These are phyloP conservation scores for Trametes pubescens DNA, from an alignment of 1,284 basidiomycete species.

Conservation along the genomic window DNA sequence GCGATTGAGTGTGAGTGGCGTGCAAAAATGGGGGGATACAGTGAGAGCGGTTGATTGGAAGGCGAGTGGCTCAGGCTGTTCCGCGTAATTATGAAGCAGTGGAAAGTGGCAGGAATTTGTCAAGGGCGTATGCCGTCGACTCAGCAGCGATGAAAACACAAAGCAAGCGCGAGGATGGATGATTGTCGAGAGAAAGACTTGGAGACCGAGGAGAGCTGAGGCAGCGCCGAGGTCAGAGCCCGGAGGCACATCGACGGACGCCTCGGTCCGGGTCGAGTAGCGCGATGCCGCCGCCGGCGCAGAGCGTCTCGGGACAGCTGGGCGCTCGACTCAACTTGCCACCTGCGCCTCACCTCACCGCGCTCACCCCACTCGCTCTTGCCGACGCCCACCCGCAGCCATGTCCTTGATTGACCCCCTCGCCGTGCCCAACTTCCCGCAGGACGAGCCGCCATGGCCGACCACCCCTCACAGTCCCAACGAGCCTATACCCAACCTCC, in stretches of 20 bases:
- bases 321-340: slow-evolving; percentile 9
- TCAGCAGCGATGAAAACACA: too few species aligned
- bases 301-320: neutral
- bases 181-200: too few species aligned
- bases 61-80: neutral
- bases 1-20: neutral
- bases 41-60: neutral
- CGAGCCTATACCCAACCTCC: slow-evolving; percentile 51
- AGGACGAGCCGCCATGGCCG: slow-evolving; percentile 52
- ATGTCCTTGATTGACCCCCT: slow-evolving; percentile 52
- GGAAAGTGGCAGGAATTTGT: too few species aligned
- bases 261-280: neutral
- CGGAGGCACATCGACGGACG: too few species aligned
- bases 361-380: slow-evolving; percentile 15
- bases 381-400: slow-evolving; percentile 14
- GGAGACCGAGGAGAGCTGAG: too few species aligned
- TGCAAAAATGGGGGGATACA: neutral
- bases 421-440: slow-evolving; percentile 42
- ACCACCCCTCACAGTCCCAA: slow-evolving; percentile 51
- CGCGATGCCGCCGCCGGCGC: slow-evolving; percentile 4
- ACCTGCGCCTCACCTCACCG: slow-evolving; percentile 5
- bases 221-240: too few species aligned
- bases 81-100: too few species aligned
- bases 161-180: too few species aligned
- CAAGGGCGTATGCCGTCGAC: too few species aligned